These are phyloP conservation scores for Cicer judaicum DNA, from an alignment of 306 rosid species.

Conservation along the genomic window DNA sequence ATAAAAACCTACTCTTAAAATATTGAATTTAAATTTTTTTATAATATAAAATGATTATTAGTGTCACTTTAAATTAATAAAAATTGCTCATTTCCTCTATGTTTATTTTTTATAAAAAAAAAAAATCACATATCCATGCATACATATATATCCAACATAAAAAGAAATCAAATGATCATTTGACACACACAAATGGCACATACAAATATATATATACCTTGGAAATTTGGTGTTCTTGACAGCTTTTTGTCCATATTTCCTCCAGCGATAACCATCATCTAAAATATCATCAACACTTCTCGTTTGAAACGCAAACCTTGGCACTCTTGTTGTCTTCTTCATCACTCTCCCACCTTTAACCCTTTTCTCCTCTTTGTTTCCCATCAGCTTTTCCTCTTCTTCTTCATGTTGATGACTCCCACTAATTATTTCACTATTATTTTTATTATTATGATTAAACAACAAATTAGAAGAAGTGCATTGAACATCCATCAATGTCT, in stretches of 20 bases:
- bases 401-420: conserved; percentile 33
- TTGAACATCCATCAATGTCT: conserved; percentile 19
- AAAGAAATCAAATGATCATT: neutral
- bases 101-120: too few species aligned
- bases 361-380: conserved; percentile 40
- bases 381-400: conserved; percentile 22
- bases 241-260: conserved; percentile 94
- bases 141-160: neutral
- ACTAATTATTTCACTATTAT: neutral
- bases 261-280: conserved; percentile 98
- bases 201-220: conserved; percentile 51
- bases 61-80: too few species aligned
- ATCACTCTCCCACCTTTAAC: conserved; percentile 47
- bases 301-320: conserved; percentile 91
- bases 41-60: too few species aligned
- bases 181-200: neutral
- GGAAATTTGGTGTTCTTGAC: conserved; percentile 81
- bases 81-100: too few species aligned
- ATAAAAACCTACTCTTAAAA: too few species aligned
- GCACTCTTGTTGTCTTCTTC: conserved; percentile 58
- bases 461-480: conserved; percentile 35
- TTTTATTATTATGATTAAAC: conserved; percentile 31
- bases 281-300: conserved; percentile 86
- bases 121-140: too few species aligned
- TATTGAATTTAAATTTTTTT: too few species aligned